Conservation (phyloP, 305 asterid species). For the Petunia hybrid region DNA sequence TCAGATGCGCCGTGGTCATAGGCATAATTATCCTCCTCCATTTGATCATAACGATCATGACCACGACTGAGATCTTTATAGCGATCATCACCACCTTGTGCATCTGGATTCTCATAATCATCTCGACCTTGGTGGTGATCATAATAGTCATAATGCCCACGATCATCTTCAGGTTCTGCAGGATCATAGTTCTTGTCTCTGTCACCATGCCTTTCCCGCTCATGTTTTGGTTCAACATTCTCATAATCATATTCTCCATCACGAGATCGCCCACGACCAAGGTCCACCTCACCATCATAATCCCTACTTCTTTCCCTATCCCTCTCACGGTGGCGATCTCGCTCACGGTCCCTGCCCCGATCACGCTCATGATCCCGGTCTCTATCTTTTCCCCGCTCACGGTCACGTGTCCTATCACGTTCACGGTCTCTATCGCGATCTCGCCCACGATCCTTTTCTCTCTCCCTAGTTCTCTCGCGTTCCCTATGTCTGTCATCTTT, state of each 20-base stretch:
- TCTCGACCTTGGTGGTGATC: constrained; percentile 41
- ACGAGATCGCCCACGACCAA: constrained; percentile 70
- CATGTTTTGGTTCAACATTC: constrained; percentile 62
- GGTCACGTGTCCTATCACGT: constrained; percentile 56
- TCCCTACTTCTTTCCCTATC: constrained; percentile 57
- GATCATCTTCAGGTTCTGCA: constrained; percentile 60
- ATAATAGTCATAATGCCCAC: constrained; percentile 60
- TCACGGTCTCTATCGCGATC: constrained; percentile 68
- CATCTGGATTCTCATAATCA: constrained; percentile 54
- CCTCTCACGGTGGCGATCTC: constrained; percentile 59
- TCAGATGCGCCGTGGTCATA: constrained; percentile 66
- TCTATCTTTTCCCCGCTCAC: constrained; percentile 58
- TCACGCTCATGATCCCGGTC: constrained; percentile 60
- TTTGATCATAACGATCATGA: constrained; percentile 71
- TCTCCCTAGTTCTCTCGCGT: constrained; percentile 74
- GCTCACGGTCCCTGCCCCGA: constrained; percentile 50
- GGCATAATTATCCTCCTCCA: constrained; percentile 83
- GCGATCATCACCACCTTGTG: constrained; percentile 64
- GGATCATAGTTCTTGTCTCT: constrained; percentile 58
- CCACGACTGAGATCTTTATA: constrained; percentile 65
- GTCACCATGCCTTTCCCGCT: constrained; percentile 55
- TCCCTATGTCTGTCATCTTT: constrained; percentile 90
- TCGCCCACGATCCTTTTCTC: constrained; percentile 67
- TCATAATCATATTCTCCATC: constrained; percentile 73
- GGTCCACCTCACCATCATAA: constrained; percentile 60